A percentile compares a stretch with the other conserved stretches of the same genome.
These are phyloP conservation scores for Calycina herbarum DNA, from an alignment of 2,329 filamentous ascomycete species.

Conservation along the genomic window DNA sequence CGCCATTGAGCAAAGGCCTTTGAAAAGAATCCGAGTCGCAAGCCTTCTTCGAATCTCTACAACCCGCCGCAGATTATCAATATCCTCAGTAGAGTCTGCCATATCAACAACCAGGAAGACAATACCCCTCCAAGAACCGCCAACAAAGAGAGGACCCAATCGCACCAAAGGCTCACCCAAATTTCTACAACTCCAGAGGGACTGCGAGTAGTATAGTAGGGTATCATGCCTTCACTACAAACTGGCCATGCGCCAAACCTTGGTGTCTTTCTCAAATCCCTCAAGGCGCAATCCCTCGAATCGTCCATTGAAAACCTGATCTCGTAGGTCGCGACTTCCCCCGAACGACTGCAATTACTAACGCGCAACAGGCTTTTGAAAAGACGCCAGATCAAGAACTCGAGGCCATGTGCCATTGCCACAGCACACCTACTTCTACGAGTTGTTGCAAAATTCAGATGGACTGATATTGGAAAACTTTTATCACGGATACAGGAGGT, in stretches of 20 bases:
- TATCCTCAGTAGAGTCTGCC: neutral
- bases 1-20: neutral
- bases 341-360: constrained; percentile 23
- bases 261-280: constrained; percentile 73
- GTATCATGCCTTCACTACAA: constrained; percentile 50
- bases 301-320: constrained; percentile 81
- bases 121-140: neutral
- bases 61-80: neutral
- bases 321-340: constrained; percentile 53
- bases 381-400: constrained; percentile 83
- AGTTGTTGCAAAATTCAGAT: constrained; percentile 80
- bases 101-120: neutral
- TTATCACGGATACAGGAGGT: constrained; percentile 78
- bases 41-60: neutral
- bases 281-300: constrained; percentile 75
- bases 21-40: neutral
- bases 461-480: constrained; percentile 73
- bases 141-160: neutral
- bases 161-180: neutral
- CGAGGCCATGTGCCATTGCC: constrained; percentile 85
- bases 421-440: constrained; percentile 86
- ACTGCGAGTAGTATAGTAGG: neutral
- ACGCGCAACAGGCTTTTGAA: constrained; percentile 66
- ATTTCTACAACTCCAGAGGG: neutral
- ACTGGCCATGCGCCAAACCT: constrained; percentile 69